Percentiles rank a stretch among this genome's conserved stretches.
phyloP scores from a whole-genome alignment of 768 basidiomycete species.

The Russula sp. region DNA sequence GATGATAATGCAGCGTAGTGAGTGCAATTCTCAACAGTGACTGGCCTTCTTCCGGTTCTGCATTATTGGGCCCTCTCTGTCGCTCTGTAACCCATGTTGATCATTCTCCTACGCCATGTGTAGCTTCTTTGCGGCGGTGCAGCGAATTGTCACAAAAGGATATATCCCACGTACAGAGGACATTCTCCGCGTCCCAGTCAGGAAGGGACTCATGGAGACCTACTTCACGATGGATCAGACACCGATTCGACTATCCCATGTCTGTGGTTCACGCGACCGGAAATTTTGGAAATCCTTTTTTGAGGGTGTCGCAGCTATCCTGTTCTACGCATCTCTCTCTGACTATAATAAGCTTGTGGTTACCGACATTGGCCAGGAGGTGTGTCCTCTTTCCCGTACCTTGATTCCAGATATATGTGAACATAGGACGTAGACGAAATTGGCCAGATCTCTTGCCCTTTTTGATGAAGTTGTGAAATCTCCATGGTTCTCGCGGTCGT shows the following conservation, averaged over 20 bases:
- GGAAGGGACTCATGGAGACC: slow-evolving; percentile 79
- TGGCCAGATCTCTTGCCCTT: slow-evolving; percentile 40
- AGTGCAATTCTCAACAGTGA: background rate
- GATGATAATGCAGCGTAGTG: slow-evolving; percentile 8
- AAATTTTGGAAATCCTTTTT: slow-evolving; percentile 48
- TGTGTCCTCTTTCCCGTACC: slow-evolving; percentile 6
- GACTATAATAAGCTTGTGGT: slow-evolving; percentile 65
- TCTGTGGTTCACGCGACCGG: slow-evolving; percentile 50
- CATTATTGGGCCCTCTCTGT: background rate
- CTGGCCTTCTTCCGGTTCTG: background rate
- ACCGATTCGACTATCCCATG: slow-evolving; percentile 59
- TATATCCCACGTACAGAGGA: slow-evolving; percentile 83
- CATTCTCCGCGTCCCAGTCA: slow-evolving; percentile 64
- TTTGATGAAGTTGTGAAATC: slow-evolving; percentile 48
- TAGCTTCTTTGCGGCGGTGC: slow-evolving; percentile 81
- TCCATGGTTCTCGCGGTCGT: slow-evolving; percentile 36
- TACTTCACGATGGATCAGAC: slow-evolving; percentile 39
- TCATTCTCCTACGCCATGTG: slow-evolving; percentile 23
- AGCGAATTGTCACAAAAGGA: slow-evolving; percentile 66
- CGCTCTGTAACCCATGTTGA: background rate
- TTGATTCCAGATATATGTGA: background rate
- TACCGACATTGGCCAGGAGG: background rate
- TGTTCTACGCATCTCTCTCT: slow-evolving; percentile 63
- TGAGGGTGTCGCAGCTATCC: slow-evolving; percentile 58
- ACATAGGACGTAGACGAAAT: slow-evolving; percentile 31